Base-by-base conservation (phyloP, 2,329 filamentous ascomycete genomes). In the Hymenotorrendiella dingleyae region DNA sequence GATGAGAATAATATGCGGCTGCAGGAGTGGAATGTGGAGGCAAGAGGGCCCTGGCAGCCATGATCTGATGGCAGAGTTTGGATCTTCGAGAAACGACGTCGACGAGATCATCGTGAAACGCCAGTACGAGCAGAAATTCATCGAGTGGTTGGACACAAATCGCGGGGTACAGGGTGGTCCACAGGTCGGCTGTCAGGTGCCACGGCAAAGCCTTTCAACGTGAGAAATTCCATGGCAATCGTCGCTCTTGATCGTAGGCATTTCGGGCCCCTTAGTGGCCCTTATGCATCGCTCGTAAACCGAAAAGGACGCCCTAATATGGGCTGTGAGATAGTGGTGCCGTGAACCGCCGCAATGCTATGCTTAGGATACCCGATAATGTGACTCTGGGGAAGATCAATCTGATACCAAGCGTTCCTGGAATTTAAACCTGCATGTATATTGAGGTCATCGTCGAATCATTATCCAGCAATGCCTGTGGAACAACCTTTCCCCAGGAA, bases 391-490 rank as follows among this genome's bases (percentile, higher is more conserved):
- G 21, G 8, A 40, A 50, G 38, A 47, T 54, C 47, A 52, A 52
- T 54, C 47, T 54, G 52, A 54, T 54, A 53, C 48, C 24, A 43
- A 33, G 46, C 42, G 48, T 53, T 49, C 50, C 50, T 53, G 50
- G 49, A 43, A 46, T 45, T 43, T 45, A 47, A 44, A 50, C 45
- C 42, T 54, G 52, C 49, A 50, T 46, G 32, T 44, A 36, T 43
- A 38, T 34, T 39, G 17, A 45, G 26, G 28, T 22, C 21, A 36
- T 42, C 16, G 35, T 29, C 47, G 44, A 46, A 42, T 48, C 42
- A 40, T 23, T 37, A 23, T 20, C 10, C 19, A 24, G 26, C 14
- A 21, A 38, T 24, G 14, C 42, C 29, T 29, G 23, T 28, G 36
- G 19, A 27, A 36, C 33, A 37, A 21, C 32, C 45, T 37, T 46